Base-by-base conservation (phyloP, 768 basidiomycete species). In the Exidia glandulosa region DNA sequence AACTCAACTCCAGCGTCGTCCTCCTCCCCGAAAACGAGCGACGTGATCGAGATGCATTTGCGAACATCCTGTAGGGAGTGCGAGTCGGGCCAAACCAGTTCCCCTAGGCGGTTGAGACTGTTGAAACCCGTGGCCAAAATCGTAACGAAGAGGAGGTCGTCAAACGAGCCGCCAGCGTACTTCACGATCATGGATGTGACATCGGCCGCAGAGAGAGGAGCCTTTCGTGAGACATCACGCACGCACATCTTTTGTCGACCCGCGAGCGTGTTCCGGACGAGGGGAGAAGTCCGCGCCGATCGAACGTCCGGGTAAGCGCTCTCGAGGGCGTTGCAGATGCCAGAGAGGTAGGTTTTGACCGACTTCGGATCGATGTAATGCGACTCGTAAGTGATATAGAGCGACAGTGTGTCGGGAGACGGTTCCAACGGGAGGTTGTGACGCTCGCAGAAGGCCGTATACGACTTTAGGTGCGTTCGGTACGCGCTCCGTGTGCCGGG, bases 71-170 rank as follows among this genome's bases (percentile, higher is more conserved):
- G 65, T 2, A 66, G 58, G 6, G 30, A 13, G 0, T 3, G 6
- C 13, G 66, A 58, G 34, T 74, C 69, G 0, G 65, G 61, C 50
- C 57, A 59, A 16, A 63, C 61, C 0, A 74, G 65, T 54, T 74
- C 71, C 5, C 67, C 71, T 0, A 73, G 63, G 1, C 70, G 66
- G 3, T 66, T 32, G 1, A 75, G 63, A 0, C 59, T 68, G 57
- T 57, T 31, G 59, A 70, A 71, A 2, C 66, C 70, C 0, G 61
- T 60, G 27, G 65, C 3, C 19, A 70, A 19, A 3, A 63, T 27
- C 1, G 71, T 64, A 0, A 69, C 7, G 58, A 76, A 76, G 0
- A 76, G 67, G 0, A 52, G 16, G 65, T 50, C 63, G 68, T 58
- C 64, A 66, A 30, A 62, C 64, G 10, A 68, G 67, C 19, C 70